phyloP scores from a whole-genome alignment of 1,284 basidiomycete genomes.

The Psilocybe mexicana region DNA sequence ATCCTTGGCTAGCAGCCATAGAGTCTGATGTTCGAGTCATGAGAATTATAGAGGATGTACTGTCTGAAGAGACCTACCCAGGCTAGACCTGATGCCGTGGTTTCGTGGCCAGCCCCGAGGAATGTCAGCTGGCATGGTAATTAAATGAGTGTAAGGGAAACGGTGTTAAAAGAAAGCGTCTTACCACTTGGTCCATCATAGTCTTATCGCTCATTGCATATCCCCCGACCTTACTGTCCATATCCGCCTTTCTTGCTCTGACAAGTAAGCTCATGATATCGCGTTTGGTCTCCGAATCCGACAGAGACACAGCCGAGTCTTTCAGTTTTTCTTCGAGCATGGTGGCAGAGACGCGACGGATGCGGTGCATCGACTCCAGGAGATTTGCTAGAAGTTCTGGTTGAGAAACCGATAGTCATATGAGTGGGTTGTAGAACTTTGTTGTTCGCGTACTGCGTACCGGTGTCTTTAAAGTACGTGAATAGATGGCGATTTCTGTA shows the following conservation, averaged over 20 bases:
- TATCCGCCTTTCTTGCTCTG: slow-evolving; percentile 39
- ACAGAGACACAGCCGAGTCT: slow-evolving; percentile 33
- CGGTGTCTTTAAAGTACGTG: slow-evolving; percentile 24
- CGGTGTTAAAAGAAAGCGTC: slow-evolving; percentile 14
- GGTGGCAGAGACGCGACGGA: slow-evolving; percentile 38
- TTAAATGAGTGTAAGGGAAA: not conserved
- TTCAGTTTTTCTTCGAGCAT: slow-evolving; percentile 44
- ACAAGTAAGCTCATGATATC: slow-evolving; percentile 54
- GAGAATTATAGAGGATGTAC: not conserved
- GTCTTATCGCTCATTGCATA: slow-evolving; percentile 46
- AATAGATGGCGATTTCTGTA: slow-evolving; percentile 39
- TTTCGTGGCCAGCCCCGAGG: slow-evolving; percentile 53
- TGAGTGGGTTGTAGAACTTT: not conserved
- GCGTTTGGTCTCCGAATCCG: slow-evolving; percentile 43
- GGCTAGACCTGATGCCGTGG: slow-evolving; percentile 47
- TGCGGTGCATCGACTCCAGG: slow-evolving; percentile 43
- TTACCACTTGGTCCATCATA: slow-evolving; percentile 52
- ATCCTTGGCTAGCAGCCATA: slow-evolving; percentile 36
- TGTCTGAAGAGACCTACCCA: slow-evolving; percentile 35
- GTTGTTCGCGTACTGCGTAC: slow-evolving; percentile 13
- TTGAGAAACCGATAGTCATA: not conserved
- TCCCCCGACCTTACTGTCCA: slow-evolving; percentile 17
- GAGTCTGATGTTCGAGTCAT: slow-evolving; percentile 28
- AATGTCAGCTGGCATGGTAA: slow-evolving; percentile 41
- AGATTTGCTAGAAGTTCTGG: slow-evolving; percentile 30